These are phyloP conservation scores for Solanum paucissectum DNA, from an alignment of 257 asterid species.

Conservation along the genomic window DNA sequence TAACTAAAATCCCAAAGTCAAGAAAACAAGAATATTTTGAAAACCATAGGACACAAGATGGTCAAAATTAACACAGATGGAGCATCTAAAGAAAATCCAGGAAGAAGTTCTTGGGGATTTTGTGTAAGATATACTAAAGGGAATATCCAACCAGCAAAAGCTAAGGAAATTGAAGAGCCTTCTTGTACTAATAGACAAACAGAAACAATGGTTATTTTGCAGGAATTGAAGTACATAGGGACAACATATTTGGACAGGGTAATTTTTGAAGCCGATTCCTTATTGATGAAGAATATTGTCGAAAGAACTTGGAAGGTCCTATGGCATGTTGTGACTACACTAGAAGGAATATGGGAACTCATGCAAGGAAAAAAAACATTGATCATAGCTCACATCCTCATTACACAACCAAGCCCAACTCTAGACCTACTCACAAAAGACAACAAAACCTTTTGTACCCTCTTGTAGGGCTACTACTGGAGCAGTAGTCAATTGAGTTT, in stretches of 20 bases:
- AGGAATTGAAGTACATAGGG: neutral
- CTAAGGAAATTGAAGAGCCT: neutral
- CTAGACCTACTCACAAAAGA: too few relatives aligned
- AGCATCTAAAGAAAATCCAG: neutral
- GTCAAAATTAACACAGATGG: neutral
- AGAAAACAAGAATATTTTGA: neutral
- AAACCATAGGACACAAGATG: neutral
- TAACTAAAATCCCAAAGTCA: neutral
- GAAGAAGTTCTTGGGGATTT: neutral
- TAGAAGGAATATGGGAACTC: too few relatives aligned
- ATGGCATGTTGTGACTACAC: neutral
- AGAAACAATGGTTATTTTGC: neutral
- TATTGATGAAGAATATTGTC: too few relatives aligned
- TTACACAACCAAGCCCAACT: too few relatives aligned
- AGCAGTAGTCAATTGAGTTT: too few relatives aligned
- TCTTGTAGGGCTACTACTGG: too few relatives aligned
- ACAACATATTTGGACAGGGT: neutral
- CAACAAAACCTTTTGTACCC: too few relatives aligned
- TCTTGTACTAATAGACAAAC: neutral
- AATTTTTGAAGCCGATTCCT: neutral
- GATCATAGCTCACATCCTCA: neutral
- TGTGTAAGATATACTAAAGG: neutral
- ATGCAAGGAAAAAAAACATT: too few relatives aligned
- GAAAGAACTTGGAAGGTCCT: neutral
- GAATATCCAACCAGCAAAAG: neutral